phyloP scores from a whole-genome alignment of 2,329 filamentous ascomycete species.

The Penicillium sclerotigenum region DNA sequence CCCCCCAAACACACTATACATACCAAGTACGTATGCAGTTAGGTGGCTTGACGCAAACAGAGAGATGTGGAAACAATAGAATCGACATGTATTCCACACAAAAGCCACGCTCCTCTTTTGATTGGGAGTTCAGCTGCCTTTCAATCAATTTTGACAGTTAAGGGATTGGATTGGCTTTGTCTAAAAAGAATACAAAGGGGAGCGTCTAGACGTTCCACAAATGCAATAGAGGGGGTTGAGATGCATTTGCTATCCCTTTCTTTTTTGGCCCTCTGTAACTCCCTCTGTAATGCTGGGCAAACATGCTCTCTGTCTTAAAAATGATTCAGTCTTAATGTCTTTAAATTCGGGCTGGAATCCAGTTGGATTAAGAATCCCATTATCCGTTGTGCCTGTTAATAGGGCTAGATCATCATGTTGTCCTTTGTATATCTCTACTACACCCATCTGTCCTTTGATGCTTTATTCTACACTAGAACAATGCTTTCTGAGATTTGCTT shows the following conservation, averaged over 20 bases:
- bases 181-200: not conserved
- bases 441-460: not conserved
- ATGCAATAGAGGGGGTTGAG: conserved; percentile 2
- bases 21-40: conserved; percentile 7
- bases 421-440: not conserved
- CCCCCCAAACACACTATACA: not conserved
- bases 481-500: not conserved
- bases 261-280: too few relatives aligned
- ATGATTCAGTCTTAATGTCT: conserved; percentile 9
- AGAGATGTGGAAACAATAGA: conserved; percentile 12
- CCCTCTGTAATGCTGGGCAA: conserved; percentile 1
- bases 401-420: not conserved
- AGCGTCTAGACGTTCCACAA: conserved; percentile 1
- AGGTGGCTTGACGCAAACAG: conserved; percentile 15
- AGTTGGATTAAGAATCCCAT: conserved; percentile 13
- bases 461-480: not conserved
- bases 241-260: conserved; percentile 15
- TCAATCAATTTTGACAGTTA: conserved; percentile 14
- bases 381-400: conserved; percentile 9
- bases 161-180: conserved; percentile 9
- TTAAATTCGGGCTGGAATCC: conserved; percentile 7
- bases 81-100: conserved; percentile 13
- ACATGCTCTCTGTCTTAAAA: not conserved
- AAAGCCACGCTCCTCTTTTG: conserved; percentile 9
- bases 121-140: conserved; percentile 22